These are phyloP conservation scores for Collybiopsis confluens DNA, from an alignment of 768 basidiomycete genomes.

Conservation along the genomic window DNA sequence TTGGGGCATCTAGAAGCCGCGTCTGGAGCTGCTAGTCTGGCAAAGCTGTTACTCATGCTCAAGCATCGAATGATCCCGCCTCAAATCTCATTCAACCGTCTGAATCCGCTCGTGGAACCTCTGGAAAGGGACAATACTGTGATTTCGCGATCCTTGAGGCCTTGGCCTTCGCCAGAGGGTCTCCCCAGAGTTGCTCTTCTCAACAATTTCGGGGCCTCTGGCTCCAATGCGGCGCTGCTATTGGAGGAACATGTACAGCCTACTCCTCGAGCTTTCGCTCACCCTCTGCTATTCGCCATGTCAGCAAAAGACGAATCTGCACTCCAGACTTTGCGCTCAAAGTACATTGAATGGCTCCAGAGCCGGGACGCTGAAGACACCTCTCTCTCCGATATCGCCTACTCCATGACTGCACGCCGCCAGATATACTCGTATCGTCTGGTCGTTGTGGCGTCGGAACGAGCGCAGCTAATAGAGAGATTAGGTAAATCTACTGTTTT, in stretches of 20 bases:
- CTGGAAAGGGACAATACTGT: slow-evolving; percentile 42
- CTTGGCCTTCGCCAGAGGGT: slow-evolving; percentile 35
- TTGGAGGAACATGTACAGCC: slow-evolving; percentile 47
- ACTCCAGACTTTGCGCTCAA: slow-evolving; percentile 41
- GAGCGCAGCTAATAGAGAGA: slow-evolving; percentile 41
- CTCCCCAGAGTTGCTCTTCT: slow-evolving; percentile 50
- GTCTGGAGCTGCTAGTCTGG: slow-evolving; percentile 67
- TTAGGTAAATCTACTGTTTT: slow-evolving; percentile 33
- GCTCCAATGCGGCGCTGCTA: slow-evolving; percentile 61
- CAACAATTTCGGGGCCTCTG: slow-evolving; percentile 75
- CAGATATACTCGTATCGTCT: slow-evolving; percentile 52
- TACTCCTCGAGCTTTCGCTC: background rate
- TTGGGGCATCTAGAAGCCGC: slow-evolving; percentile 76
- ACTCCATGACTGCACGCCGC: slow-evolving; percentile 64
- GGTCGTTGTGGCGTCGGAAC: slow-evolving; percentile 39
- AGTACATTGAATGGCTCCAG: slow-evolving; percentile 47
- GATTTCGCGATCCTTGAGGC: slow-evolving; percentile 31
- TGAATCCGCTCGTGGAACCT: slow-evolving; percentile 54
- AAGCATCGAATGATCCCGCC: slow-evolving; percentile 50
- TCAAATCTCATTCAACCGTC: slow-evolving; percentile 50
- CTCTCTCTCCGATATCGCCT: slow-evolving; percentile 51
- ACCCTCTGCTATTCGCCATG: slow-evolving; percentile 48
- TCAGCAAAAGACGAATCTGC: slow-evolving; percentile 54
- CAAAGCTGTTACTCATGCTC: slow-evolving; percentile 70
- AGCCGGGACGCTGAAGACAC: slow-evolving; percentile 17